These are phyloP conservation scores for Crithidia mellificae DNA, from an alignment of 208 protist species.

Conservation along the genomic window DNA sequence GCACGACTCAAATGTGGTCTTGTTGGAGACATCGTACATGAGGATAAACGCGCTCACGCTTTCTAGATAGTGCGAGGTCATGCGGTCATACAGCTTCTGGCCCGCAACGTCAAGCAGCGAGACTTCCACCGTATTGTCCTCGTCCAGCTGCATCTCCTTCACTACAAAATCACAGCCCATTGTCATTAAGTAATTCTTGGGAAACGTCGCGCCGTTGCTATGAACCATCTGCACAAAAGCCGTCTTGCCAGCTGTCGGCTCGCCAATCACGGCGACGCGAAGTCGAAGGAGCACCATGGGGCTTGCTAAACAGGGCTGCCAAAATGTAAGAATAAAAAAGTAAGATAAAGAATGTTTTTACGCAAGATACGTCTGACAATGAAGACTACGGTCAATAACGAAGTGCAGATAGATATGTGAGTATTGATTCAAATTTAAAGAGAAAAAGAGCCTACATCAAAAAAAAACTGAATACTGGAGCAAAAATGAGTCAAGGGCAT, in stretches of 20 bases:
- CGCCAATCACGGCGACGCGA: conserved; percentile 85
- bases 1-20: conserved; percentile 87
- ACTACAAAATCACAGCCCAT: conserved; percentile 91
- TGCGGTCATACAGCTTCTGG: conserved; percentile 83
- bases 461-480: no score
- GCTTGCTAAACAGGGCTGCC: no score
- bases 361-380: no score
- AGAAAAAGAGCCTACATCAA: no score
- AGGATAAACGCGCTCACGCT: conserved; percentile 76
- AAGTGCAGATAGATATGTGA: no score
- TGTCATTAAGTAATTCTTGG: conserved; percentile 94
- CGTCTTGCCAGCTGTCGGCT: conserved; percentile 89
- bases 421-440: no score
- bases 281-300: conserved; percentile 86
- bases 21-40: conserved; percentile 91
- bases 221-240: conserved; percentile 91
- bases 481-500: no score
- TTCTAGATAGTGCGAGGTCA: conserved; percentile 74
- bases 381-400: no score
- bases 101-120: conserved; percentile 86
- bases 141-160: conserved; percentile 80
- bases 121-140: conserved; percentile 87
- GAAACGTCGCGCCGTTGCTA: conserved; percentile 86
- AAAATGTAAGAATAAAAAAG: no score
- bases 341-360: neutral